Evolutionary conservation across 257 asterid genomes (phyloP).

Genomic region (Solanum sejunctum): DNA sequence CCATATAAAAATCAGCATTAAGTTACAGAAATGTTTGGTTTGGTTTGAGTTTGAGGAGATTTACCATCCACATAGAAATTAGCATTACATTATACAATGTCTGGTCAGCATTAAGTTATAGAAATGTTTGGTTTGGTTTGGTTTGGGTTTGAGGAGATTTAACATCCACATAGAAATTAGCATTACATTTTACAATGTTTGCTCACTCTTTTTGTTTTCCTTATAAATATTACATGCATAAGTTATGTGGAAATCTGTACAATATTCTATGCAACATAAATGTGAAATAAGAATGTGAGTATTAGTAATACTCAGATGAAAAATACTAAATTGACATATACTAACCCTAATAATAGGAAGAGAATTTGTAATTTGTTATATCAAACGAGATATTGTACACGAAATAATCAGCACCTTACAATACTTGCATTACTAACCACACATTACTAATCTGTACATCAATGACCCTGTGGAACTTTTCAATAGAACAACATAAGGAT

Average conservation of each 20-base stretch:
- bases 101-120: not conserved
- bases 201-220: not conserved
- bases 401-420: not conserved
- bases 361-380: not conserved
- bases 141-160: not conserved
- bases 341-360: not conserved
- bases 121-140: not conserved
- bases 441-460: not conserved
- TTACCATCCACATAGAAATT: not conserved
- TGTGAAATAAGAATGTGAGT: not conserved
- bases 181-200: not conserved
- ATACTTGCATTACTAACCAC: not conserved
- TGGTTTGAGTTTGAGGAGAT: not conserved
- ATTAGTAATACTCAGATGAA: not conserved
- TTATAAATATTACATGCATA: not conserved
- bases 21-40: not conserved
- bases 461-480: not conserved
- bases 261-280: not conserved
- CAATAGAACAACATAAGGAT: not conserved
- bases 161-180: not conserved
- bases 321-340: not conserved
- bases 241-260: not conserved
- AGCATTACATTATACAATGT: not conserved
- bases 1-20: not conserved
- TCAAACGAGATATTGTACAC: not conserved